These are phyloP conservation scores for Mortierella sp. DNA, from an alignment of 371 early-diverging fungal genomes.

Conservation along the genomic window DNA sequence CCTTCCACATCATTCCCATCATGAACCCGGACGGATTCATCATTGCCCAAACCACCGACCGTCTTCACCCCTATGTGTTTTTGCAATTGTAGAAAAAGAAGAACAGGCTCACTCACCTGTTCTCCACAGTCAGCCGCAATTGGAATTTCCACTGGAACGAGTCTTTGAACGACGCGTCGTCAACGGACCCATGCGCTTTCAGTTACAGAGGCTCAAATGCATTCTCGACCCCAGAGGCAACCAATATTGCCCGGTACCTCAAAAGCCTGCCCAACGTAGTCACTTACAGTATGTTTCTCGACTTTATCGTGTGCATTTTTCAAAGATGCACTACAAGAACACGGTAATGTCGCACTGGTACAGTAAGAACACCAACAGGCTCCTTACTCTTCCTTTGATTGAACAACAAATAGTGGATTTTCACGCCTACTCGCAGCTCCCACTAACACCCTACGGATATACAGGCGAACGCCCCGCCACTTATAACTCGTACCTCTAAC, in stretches of 20 bases:
- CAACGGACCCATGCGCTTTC: conserved; percentile 59
- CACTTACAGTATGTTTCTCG: neutral
- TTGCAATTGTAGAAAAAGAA: neutral
- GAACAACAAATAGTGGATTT: neutral
- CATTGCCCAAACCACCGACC: conserved; percentile 57
- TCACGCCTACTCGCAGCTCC: neutral
- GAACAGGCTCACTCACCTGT: too few relatives aligned
- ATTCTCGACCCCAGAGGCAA: conserved; percentile 62
- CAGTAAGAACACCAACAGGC: too few relatives aligned
- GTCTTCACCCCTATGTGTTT: conserved; percentile 56
- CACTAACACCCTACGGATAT: neutral
- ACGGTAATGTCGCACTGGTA: too few relatives aligned
- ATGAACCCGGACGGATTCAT: conserved; percentile 71
- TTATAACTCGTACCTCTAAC: neutral
- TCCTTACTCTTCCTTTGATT: neutral
- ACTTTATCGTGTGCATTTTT: neutral
- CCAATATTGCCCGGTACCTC: conserved; percentile 58
- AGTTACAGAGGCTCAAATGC: conserved; percentile 64
- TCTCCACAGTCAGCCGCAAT: conserved; percentile 55
- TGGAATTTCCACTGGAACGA: conserved; percentile 63
- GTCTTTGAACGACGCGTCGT: conserved; percentile 61
- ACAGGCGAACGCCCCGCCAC: neutral
- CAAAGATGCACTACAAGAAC: too few relatives aligned
- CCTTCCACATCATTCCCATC: conserved; percentile 53
- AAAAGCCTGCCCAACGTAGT: conserved; percentile 52